Evolutionary conservation across 441 rosid genomes (phyloP), one percentile per base, ranked within the genome.

Genomic region (Gossypium laxum): DNA sequence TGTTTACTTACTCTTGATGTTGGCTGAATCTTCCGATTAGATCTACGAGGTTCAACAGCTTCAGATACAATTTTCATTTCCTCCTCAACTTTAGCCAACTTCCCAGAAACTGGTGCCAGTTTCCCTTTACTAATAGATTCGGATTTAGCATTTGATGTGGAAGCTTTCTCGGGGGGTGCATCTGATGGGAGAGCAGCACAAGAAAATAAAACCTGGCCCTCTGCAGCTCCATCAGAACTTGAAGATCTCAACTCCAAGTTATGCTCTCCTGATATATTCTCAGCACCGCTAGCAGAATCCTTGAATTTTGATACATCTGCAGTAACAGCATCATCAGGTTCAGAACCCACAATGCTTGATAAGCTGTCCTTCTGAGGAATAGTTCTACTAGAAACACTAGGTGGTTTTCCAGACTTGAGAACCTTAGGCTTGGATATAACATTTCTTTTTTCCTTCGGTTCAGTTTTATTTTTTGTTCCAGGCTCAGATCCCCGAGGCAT

Each of bases 1-100:
- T 43, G 48, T 30, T 10, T 5, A 75, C 97, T 88, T 82, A 92
- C 99, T 80, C 95, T 88, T 56, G 97, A 95, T 18, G 99, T 95
- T 59, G 99, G 99, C 82, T 92, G 98, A 75, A 95, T 95, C 81
- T 87, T 87, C 63, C 98, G 97, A 68, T 82, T 78, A 73, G 98
- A 95, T 78, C 99, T 84, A 17, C 99, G 93, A 28, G 95, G 97
- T 85, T 92, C 99, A 70, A 63, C 64, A 43, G 63, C 75, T 17
- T 88, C 92, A 54, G 81, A 55, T 43, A 78, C 45, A 56, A 83
- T 43, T 72, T 80, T 85, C 68, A 77, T 72, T n/a, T 82, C 85
- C 78, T 86, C 98, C 65, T 92, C 93, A 17, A 79, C 82, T 81
- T 79, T 90, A 52, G 83, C 78, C 79, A 88, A 57, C 78, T 78